Evolutionary conservation across 352 stramenopile genomes (phyloP), one percentile per base, ranked within the genome.

Genomic region (Pythium grandisporangium): DNA sequence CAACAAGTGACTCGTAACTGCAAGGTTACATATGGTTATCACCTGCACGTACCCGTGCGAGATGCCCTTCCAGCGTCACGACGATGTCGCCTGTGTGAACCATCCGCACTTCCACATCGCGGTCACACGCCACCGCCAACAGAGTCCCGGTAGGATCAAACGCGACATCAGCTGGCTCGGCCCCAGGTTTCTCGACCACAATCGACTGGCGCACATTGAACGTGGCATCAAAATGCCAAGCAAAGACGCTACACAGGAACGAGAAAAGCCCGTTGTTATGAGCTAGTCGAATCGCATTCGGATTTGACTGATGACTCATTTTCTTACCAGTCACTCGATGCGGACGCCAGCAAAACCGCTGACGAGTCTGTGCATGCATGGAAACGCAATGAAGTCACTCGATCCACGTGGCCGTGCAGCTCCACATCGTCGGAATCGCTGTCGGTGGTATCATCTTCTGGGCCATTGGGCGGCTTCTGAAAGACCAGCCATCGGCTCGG

Each of bases 141-240:
- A 89, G 60, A 2, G 69, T 67, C 1, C 73, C 70, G 0, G 72
- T 84, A 20, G 55, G 61, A 45, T 92, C 78, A 51, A 92, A 92
- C 1, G 57, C 56, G 2, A 87, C 37, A 24, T 62, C 71, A 2
- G 48, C 61, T 4, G 72, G 65, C 43, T 83, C 66, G 19, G 43
- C 26, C 4, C 48, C 41, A 6, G 71, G 56, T 13, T 61, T 67
- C 11, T 75, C 52, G 8, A 79, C 51, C 13, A 88, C 19, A 40
- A 74, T 49, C 13, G 27, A 48, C 48, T 78, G 66, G 14, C 36
- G 44, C 2, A 66, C 53, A 1, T 51, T 46, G 8, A 51, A 47
- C 8, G 38, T 45, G 6, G 44, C 53, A 39, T 65, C 39, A 20
- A 90, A 22, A 16, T 61, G 61, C 77, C 77, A 90, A 16, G 83